Base-by-base conservation (phyloP, 257 asterid species). In the Solanum gandarillasii region DNA sequence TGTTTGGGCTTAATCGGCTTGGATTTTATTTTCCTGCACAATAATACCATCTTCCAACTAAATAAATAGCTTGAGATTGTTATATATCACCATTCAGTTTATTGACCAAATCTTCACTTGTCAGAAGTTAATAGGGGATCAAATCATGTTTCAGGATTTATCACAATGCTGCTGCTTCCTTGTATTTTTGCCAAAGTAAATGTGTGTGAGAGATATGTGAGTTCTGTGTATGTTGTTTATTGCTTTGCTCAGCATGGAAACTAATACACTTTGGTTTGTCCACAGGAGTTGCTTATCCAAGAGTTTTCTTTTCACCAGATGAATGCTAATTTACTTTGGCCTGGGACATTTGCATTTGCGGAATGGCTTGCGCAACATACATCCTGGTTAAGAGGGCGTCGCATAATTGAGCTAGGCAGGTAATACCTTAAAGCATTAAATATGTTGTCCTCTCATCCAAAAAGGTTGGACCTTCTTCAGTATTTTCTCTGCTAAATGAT, bases 241-340 rank as follows among this genome's bases (percentile, higher is more conserved):
- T 18, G 70, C 12, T 31, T 48, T 82, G 29, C 27, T 29, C 70
- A 18, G 85, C 43, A 82, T 48, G 70, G 39, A 48, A 29, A 48
- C 31, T 82, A 29, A 86, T 27, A 39, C 38, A 11, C 75, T 29
- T 90, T 76, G 89, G 86, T 76, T 87, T 87, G 75, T 84, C 36
- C 58, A 89, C 93, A 97, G 99, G 99, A 94, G 88, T 91, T 97
- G 95, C 91, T 91, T 36, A 58, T 96, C 52, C 94, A 94, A 75
- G 99, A 96, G 67, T 96, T 95, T 93, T 92, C 96, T 9, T 96
- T 96, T 90, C 99, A 96, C 91, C 94, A 94, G 91, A 86, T 95
- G 88, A 97, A 97, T 90, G 99, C 99, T 87, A 97, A 97, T 93
- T 90, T 97, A 52, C 93, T 95, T 86, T 97, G 98, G 99, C 99